phyloP scores from a whole-genome alignment of 345 rosid species.

The Eucalyptus erythrocorys region DNA sequence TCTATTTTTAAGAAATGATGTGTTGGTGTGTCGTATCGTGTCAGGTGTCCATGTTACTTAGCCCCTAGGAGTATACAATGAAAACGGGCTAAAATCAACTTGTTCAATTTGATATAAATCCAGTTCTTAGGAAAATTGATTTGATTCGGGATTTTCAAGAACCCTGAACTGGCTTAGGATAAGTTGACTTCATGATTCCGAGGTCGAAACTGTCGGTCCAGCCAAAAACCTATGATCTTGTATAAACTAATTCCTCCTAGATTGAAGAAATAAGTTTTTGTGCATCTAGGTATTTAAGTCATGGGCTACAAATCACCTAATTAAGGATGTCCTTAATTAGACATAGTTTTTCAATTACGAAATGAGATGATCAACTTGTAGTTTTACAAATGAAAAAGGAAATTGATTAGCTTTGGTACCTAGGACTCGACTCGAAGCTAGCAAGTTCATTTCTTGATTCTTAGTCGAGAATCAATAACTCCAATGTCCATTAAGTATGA shows the following conservation, averaged over 20 bases:
- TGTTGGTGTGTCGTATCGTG: accelerated
- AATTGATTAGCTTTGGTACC: neutral
- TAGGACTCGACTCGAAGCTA: neutral
- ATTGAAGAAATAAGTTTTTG: neutral
- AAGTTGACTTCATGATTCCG: neutral
- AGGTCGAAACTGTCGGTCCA: neutral
- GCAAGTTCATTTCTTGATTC: too few relatives aligned
- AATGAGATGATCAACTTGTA: neutral
- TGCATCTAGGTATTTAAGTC: neutral
- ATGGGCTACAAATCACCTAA: neutral
- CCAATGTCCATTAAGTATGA: too few relatives aligned
- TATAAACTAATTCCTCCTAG: neutral
- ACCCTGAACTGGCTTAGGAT: neutral
- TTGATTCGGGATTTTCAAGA: neutral
- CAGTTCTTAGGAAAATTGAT: neutral
- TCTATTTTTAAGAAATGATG: too few relatives aligned
- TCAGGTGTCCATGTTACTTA: accelerated
- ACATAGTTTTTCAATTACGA: neutral
- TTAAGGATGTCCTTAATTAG: neutral
- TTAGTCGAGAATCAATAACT: too few relatives aligned
- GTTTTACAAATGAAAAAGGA: neutral
- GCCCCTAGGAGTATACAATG: accelerated
- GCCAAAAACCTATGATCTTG: neutral
- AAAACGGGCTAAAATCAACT: neutral
- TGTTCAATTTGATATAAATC: neutral